Evolutionary conservation across 495 filamentous ascomycete genomes (phyloP).

Genomic region (Aspergillus saccharolyticus): DNA sequence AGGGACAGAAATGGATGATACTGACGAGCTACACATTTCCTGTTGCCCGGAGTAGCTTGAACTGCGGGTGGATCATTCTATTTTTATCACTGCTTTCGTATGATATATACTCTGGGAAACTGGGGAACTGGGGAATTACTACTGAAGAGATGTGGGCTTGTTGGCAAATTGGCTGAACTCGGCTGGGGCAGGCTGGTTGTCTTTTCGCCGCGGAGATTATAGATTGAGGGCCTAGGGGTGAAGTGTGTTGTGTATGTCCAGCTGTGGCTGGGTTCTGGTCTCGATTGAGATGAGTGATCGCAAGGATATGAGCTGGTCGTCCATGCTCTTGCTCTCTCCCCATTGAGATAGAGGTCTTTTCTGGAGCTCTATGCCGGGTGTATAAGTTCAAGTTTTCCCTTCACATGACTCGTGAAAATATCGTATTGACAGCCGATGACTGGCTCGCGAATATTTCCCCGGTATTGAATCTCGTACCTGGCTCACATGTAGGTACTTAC

Average conservation of each 20-base stretch:
- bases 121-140: not conserved
- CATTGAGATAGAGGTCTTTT: no score
- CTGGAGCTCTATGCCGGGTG: no score
- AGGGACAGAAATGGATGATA: no score
- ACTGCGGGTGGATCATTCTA: not conserved
- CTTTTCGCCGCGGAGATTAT: not conserved
- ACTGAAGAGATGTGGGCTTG: not conserved
- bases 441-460: not conserved
- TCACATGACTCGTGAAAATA: no score
- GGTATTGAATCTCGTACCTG: not conserved
- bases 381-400: no score
- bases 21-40: no score
- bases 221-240: not conserved
- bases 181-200: not conserved
- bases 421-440: not conserved
- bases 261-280: not conserved
- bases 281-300: not conserved
- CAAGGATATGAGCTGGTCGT: not conserved
- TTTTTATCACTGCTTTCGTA: not conserved
- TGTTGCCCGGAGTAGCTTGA: no score
- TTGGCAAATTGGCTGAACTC: not conserved
- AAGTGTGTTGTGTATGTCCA: not conserved
- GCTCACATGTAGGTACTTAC: not conserved
- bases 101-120: not conserved
- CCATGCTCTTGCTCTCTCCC: not conserved